Percentiles rank a stretch among this genome's conserved stretches.
Evolutionary conservation across 352 stramenopile species (phyloP).

Genomic region (Phytophthora palmivora): DNA sequence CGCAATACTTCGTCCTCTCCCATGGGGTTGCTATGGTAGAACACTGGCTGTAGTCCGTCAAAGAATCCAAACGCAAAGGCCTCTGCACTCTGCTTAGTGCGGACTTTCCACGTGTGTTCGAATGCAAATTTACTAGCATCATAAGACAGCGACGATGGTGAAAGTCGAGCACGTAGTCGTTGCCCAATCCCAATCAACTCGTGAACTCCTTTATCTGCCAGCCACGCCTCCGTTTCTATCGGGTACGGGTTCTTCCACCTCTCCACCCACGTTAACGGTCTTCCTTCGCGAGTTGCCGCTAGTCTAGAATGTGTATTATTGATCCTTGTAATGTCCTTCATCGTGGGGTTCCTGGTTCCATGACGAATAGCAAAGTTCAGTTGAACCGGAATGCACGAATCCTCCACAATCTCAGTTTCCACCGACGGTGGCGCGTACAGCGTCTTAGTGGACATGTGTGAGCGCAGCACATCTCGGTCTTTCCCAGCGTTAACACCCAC

Average conservation of each 20-base stretch:
- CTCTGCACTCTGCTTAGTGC: conserved; percentile 78
- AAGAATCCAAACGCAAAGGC: conserved; percentile 85
- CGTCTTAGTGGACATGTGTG: conserved; percentile 86
- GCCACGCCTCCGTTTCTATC: conserved; percentile 47
- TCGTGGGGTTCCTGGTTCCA: conserved; percentile 79
- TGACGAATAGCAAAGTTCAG: conserved; percentile 85
- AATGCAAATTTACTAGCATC: conserved; percentile 55
- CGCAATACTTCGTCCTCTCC: conserved; percentile 71
- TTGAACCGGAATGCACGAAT: conserved; percentile 58
- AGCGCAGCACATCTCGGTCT: conserved; percentile 43
- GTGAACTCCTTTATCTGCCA: conserved; percentile 60
- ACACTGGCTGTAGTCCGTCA: conserved; percentile 60
- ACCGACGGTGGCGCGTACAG: conserved; percentile 49
- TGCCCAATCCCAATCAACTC: conserved; percentile 71
- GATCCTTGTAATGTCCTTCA: conserved; percentile 80
- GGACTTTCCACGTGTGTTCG: conserved; percentile 84
- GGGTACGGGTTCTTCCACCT: conserved; percentile 65
- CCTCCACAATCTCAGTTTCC: conserved; percentile 8
- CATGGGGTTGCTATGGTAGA: conserved; percentile 54
- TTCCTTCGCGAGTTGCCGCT: conserved; percentile 4
- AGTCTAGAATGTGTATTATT: conserved; percentile 49
- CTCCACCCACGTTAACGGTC: conserved; percentile 36
- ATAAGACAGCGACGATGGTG: conserved; percentile 30
- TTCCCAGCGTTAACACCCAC: conserved; percentile 4
- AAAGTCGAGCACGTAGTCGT: conserved; percentile 61